Evolutionary conservation across 306 rosid species (phyloP).

Genomic region (Castanea crenata): DNA sequence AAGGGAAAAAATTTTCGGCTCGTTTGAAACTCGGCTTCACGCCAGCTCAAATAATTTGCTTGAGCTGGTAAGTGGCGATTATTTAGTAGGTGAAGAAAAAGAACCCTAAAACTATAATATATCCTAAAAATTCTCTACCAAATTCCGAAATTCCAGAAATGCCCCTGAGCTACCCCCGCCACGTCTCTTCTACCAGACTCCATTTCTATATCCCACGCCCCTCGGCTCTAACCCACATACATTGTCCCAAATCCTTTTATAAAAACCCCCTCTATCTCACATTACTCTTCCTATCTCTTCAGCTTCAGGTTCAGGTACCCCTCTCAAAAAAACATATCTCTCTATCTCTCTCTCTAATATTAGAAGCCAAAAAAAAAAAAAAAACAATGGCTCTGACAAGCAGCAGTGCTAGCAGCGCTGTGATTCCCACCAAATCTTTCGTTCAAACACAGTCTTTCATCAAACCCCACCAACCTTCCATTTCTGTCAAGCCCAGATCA

Average conservation of each 20-base stretch:
- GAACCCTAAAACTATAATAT: neutral
- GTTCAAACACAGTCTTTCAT: conserved; percentile 31
- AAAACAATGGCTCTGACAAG: conserved; percentile 49
- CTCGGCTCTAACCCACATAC: neutral
- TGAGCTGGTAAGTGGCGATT: too few relatives aligned
- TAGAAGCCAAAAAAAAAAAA: neutral
- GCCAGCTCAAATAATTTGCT: too few relatives aligned
- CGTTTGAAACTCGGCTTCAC: too few relatives aligned
- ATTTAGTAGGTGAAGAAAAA: neutral
- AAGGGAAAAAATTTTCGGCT: too few relatives aligned
- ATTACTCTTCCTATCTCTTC: neutral
- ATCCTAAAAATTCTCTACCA: neutral
- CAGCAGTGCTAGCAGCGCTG: conserved; percentile 39
- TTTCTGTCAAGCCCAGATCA: conserved; percentile 26
- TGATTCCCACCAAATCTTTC: conserved; percentile 52
- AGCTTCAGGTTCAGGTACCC: neutral
- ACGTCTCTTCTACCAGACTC: conserved; percentile 1
- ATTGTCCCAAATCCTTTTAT: neutral
- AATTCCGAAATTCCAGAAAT: neutral
- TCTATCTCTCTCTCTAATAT: neutral
- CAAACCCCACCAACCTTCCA: conserved; percentile 40
- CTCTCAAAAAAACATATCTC: neutral
- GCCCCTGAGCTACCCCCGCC: conserved; percentile 11
- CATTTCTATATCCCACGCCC: neutral
- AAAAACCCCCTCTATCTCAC: neutral